These are phyloP conservation scores for Colletotrichum musae DNA, from an alignment of 2,329 filamentous ascomycete genomes.

Conservation along the genomic window DNA sequence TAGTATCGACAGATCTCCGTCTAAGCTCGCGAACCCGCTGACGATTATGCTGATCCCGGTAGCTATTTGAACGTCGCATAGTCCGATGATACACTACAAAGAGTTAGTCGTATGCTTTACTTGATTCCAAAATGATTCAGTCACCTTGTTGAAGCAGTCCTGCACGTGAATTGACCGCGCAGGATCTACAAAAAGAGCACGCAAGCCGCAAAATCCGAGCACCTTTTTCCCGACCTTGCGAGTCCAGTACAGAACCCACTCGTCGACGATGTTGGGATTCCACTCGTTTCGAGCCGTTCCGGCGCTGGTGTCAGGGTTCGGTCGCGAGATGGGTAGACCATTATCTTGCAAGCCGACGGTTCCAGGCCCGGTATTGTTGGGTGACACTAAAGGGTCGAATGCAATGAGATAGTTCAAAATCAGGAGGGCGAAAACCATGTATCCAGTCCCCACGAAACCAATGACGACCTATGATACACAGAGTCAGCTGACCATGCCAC, in stretches of 20 bases:
- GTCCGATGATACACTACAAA: not conserved
- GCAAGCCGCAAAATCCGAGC: not conserved
- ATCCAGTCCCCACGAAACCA: not conserved
- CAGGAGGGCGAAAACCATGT: not conserved
- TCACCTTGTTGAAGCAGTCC: not conserved
- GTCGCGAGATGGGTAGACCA: too few relatives aligned
- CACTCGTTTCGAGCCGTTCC: not conserved
- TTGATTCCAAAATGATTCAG: not conserved
- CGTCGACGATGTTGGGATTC: not conserved
- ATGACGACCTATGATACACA: not conserved
- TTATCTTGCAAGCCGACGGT: too few relatives aligned
- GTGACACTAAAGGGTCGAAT: not conserved
- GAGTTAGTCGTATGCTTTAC: not conserved
- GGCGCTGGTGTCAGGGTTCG: too few relatives aligned
- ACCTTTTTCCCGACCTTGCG: not conserved
- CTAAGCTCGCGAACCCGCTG: conserved; percentile 21
- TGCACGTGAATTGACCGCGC: not conserved
- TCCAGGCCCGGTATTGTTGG: not conserved
- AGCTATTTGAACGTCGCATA: conserved; percentile 48
- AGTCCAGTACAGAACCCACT: not conserved
- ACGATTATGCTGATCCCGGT: conserved; percentile 49
- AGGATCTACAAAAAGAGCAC: not conserved
- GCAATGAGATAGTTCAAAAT: not conserved
- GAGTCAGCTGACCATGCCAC: too few relatives aligned
- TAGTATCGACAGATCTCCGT: conserved; percentile 37